These are phyloP conservation scores for Nakazawaea laoshanensis DNA, from an alignment of 805 yeast species.

Conservation along the genomic window DNA sequence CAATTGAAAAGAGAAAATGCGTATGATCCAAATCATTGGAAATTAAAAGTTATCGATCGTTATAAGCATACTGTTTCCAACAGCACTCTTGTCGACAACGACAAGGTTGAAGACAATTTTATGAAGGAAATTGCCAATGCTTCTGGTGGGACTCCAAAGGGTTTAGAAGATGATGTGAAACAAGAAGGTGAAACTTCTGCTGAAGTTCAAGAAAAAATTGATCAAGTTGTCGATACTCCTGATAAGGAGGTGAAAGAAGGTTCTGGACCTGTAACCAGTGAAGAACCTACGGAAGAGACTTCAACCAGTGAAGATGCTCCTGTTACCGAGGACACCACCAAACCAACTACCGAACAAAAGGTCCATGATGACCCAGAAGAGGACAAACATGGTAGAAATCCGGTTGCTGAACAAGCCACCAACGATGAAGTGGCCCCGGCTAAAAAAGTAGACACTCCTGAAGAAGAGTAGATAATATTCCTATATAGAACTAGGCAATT, in stretches of 20 bases:
- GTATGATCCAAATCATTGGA: conserved; percentile 7
- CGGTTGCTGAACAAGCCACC: conserved; percentile 1
- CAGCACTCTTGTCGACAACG: neutral
- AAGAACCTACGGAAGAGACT: neutral
- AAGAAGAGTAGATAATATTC: neutral
- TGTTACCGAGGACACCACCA: neutral
- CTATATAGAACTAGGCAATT: no score
- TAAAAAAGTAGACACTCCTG: neutral
- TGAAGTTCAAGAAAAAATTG: conserved; percentile 1
- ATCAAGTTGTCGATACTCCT: conserved; percentile 1
- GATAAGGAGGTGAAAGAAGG: conserved; percentile 1
- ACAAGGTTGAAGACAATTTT: conserved; percentile 1
- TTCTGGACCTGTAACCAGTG: conserved; percentile 1
- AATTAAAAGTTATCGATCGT: conserved; percentile 1
- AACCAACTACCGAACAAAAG: conserved; percentile 3
- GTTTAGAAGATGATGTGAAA: conserved; percentile 2
- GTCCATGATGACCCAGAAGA: conserved; percentile 1
- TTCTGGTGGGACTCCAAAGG: conserved; percentile 3
- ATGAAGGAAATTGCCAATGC: conserved; percentile 3
- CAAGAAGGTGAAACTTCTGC: neutral
- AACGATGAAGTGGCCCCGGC: conserved; percentile 1
- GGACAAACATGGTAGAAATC: conserved; percentile 4
- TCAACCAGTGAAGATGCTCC: neutral
- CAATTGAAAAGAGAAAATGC: conserved; percentile 3
- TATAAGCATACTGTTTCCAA: neutral